phyloP scores from a whole-genome alignment of 1,284 basidiomycete species.

The Sanguinoderma infundibulare region DNA sequence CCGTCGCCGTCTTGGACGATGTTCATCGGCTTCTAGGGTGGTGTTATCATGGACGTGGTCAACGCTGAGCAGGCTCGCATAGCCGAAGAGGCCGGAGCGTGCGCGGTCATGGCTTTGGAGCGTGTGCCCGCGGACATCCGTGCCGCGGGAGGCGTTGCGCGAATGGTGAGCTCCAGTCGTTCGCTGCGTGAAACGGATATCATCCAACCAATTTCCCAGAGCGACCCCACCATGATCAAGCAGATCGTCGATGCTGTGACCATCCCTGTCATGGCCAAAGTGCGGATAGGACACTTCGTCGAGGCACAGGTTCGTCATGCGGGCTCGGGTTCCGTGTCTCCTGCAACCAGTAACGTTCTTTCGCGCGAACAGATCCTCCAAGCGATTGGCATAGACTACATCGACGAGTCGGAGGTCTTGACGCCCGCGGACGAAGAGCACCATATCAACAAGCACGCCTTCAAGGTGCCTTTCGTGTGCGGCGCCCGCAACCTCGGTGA shows the following conservation, averaged over 20 bases:
- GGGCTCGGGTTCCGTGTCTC: neutral
- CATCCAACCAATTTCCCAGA: slow-evolving; percentile 49
- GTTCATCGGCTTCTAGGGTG: slow-evolving; percentile 53
- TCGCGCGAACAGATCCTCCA: slow-evolving; percentile 81
- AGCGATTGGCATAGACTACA: slow-evolving; percentile 95
- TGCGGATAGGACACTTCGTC: slow-evolving; percentile 96
- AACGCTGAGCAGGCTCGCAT: slow-evolving; percentile 93
- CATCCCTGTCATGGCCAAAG: slow-evolving; percentile 93
- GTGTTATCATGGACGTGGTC: slow-evolving; percentile 93
- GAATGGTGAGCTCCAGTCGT: slow-evolving; percentile 70
- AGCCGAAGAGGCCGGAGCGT: slow-evolving; percentile 97
- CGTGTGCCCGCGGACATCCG: slow-evolving; percentile 97
- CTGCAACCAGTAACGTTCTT: neutral
- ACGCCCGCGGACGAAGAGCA: slow-evolving; percentile 93
- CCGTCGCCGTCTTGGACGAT: slow-evolving; percentile 8
- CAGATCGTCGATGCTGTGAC: slow-evolving; percentile 91
- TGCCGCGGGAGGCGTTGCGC: slow-evolving; percentile 86
- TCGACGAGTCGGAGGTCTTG: slow-evolving; percentile 96
- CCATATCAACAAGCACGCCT: slow-evolving; percentile 87
- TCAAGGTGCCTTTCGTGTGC: slow-evolving; percentile 89
- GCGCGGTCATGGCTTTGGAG: slow-evolving; percentile 97
- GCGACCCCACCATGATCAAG: slow-evolving; percentile 97
- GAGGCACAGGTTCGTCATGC: slow-evolving; percentile 77
- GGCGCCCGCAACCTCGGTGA: slow-evolving; percentile 86
- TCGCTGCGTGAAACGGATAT: neutral